Evolutionary conservation across 306 rosid species (phyloP).

Genomic region (Abrus pulchellus): DNA sequence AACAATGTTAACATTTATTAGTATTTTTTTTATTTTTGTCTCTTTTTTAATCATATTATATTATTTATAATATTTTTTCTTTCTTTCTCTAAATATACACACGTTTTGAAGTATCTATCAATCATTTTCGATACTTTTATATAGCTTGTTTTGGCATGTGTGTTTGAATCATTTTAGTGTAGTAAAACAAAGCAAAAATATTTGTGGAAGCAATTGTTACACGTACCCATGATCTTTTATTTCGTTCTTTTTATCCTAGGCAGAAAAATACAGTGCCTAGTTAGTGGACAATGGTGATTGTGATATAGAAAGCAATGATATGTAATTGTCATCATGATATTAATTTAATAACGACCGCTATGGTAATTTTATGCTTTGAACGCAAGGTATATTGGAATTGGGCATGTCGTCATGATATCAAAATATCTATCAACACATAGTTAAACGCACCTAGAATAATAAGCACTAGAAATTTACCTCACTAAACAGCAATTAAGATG

Average conservation of each 20-base stretch:
- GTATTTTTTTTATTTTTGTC: no score
- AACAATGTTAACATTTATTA: no score
- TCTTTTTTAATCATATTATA: no score
- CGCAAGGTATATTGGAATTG: constrained; percentile 4
- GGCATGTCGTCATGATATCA: constrained; percentile 13
- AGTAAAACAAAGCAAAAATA: background rate
- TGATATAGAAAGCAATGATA: constrained; percentile 12
- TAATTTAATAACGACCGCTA: constrained; percentile 25
- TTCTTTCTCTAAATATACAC: no score
- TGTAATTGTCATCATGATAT: background rate
- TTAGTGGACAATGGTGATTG: constrained; percentile 37
- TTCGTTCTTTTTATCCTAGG: background rate
- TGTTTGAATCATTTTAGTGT: constrained; percentile 1
- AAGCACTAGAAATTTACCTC: constrained; percentile 12
- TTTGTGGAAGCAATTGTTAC: constrained; percentile 37
- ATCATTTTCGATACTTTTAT: background rate
- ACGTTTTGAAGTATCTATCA: no score
- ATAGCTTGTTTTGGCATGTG: constrained; percentile 27
- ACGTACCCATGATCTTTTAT: constrained; percentile 4
- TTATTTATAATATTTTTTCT: no score
- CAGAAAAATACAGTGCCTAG: constrained; percentile 23
- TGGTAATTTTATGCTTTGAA: constrained; percentile 10
- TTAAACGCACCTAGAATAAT: constrained; percentile 3
- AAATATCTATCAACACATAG: constrained; percentile 1
- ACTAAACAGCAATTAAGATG: background rate